phyloP scores from a whole-genome alignment of 805 yeast species.

The Ogataea ramenticola region DNA sequence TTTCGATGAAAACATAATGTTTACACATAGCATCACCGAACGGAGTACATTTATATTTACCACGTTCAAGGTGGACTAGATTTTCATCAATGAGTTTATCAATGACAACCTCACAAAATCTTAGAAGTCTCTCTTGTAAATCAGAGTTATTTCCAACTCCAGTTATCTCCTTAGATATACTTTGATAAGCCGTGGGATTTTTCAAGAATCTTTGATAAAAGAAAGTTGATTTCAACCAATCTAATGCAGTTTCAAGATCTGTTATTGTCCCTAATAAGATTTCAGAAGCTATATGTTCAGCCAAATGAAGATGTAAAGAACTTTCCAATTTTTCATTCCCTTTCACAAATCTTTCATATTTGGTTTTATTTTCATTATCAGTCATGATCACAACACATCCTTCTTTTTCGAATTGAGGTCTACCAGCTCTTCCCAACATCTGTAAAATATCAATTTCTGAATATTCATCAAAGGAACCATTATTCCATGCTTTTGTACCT shows the following conservation, averaged over 20 bases:
- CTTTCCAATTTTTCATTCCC: constrained; percentile 43
- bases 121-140: constrained; percentile 23
- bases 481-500: constrained; percentile 54
- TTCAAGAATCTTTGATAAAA: constrained; percentile 36
- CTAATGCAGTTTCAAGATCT: constrained; percentile 29
- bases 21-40: constrained; percentile 44
- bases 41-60: constrained; percentile 24
- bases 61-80: constrained; percentile 19
- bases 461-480: constrained; percentile 42
- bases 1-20: constrained; percentile 37
- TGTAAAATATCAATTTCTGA: constrained; percentile 49
- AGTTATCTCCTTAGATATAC: constrained; percentile 15
- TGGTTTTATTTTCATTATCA: constrained; percentile 21
- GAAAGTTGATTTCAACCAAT: constrained; percentile 43
- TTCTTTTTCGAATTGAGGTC: constrained; percentile 48
- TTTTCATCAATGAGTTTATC: constrained; percentile 23
- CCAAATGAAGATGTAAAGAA: constrained; percentile 30
- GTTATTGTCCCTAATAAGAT: constrained; percentile 33
- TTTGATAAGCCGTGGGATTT: constrained; percentile 34
- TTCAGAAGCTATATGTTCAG: constrained; percentile 38
- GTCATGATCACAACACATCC: constrained; percentile 48
- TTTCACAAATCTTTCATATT: constrained; percentile 34
- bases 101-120: constrained; percentile 28
- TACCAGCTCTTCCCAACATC: constrained; percentile 63
- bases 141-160: background rate